Conservation (phyloP, 768 basidiomycete species). For the Cyathus striatus region DNA sequence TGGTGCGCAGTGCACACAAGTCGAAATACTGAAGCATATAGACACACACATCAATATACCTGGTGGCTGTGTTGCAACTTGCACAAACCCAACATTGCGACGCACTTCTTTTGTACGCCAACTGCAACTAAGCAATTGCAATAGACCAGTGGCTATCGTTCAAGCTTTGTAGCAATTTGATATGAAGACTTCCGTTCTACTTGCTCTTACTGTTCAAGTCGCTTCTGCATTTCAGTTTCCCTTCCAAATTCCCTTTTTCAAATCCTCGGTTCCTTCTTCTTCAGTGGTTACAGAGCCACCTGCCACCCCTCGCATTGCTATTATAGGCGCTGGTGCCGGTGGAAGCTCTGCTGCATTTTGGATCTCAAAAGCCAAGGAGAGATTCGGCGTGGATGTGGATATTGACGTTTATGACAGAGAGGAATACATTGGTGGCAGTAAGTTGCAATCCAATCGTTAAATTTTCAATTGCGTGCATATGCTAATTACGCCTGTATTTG, state of each 20-base stretch:
- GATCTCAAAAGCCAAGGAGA: slow-evolving; percentile 73
- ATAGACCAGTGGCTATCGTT: no score
- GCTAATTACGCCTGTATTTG: no score
- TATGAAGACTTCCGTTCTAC: no score
- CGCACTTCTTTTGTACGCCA: no score
- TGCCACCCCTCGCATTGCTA: slow-evolving; percentile 58
- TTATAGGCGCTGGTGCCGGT: slow-evolving; percentile 88
- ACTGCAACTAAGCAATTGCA: no score
- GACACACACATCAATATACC: no score
- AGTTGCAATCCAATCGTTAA: slow-evolving; percentile 41
- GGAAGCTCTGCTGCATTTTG: slow-evolving; percentile 83
- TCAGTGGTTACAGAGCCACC: slow-evolving; percentile 8
- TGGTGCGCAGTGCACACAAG: no score
- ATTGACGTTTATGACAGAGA: slow-evolving; percentile 82
- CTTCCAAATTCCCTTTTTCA: slow-evolving; percentile 55
- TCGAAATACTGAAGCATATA: no score
- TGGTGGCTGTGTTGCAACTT: no score
- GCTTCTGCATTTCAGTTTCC: slow-evolving; percentile 41
- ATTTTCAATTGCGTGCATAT: no score
- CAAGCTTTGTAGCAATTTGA: no score
- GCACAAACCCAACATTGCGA: no score
- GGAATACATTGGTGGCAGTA: slow-evolving; percentile 79
- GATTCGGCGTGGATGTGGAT: slow-evolving; percentile 63
- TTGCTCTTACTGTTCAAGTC: slow-evolving; percentile 26
- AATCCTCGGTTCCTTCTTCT: slow-evolving; percentile 17